A percentile compares a stretch with the other conserved stretches of the same genome.
phyloP scores from a whole-genome alignment of 805 yeast species.

The Saturnispora zaruensis region DNA sequence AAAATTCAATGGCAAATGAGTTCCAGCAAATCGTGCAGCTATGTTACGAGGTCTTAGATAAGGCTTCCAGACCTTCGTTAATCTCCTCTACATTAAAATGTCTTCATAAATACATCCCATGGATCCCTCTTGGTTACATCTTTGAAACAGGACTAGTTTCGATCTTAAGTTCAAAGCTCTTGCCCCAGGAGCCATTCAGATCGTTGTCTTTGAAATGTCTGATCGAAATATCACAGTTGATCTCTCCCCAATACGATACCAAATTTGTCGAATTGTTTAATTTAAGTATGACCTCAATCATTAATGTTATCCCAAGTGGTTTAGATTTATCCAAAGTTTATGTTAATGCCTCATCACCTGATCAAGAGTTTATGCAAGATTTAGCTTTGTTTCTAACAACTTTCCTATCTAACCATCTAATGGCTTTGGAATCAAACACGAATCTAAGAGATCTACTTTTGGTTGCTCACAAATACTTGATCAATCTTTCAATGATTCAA shows the following conservation, averaged over 20 bases:
- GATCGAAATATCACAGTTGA: slow-evolving; percentile 77
- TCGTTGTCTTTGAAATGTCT: slow-evolving; percentile 82
- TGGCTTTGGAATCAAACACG: slow-evolving; percentile 49
- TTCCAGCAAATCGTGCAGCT: slow-evolving; percentile 88
- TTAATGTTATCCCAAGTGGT: slow-evolving; percentile 58
- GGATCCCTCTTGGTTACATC: slow-evolving; percentile 89
- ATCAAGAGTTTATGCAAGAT: slow-evolving; percentile 92
- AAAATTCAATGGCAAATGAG: slow-evolving; percentile 77
- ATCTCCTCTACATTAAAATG: slow-evolving; percentile 79
- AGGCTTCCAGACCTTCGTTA: slow-evolving; percentile 75
- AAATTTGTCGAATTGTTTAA: slow-evolving; percentile 65
- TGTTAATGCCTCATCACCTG: slow-evolving; percentile 64
- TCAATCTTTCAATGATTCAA: slow-evolving; percentile 80
- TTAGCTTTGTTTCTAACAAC: slow-evolving; percentile 88
- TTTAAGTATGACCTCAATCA: slow-evolving; percentile 61
- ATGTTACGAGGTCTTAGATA: slow-evolving; percentile 88
- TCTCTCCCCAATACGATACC: slow-evolving; percentile 43
- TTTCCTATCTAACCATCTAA: slow-evolving; percentile 66
- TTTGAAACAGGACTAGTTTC: slow-evolving; percentile 79
- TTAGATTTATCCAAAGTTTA: slow-evolving; percentile 69
- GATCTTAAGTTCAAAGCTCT: slow-evolving; percentile 64
- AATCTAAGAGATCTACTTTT: slow-evolving; percentile 48
- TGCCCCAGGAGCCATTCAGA: slow-evolving; percentile 72
- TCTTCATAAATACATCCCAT: slow-evolving; percentile 75
- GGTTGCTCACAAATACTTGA: slow-evolving; percentile 70